Evolutionary conservation across 2,329 filamentous ascomycete species (phyloP), one percentile per base, ranked within the genome.

Genomic region (Intubia oerlemansii): DNA sequence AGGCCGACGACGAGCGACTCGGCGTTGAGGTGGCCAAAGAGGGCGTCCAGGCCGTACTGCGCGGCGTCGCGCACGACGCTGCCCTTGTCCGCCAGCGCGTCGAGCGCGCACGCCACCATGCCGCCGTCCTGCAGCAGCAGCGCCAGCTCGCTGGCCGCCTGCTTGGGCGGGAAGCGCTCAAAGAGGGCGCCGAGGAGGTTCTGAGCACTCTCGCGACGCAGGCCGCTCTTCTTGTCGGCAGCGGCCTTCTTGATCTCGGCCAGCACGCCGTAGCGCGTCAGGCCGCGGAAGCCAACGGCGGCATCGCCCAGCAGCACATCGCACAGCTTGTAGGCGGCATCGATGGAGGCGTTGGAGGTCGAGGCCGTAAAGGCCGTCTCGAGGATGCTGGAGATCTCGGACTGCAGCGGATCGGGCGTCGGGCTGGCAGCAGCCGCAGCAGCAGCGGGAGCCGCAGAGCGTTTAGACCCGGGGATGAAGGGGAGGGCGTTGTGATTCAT

Each of bases 101-200:
- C 88, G 34, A 95, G 64, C 15, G 77, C 80, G 36, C 71, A 58
- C 20, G 62, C 50, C 8, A 93, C 54, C 34, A 91, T 49, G 32
- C 68, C 72, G 31, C 73, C 71, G 48, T 91, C 76, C 45, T 88
- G 70, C n/a, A 84, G 50, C 12, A 93, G 55, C 39, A 98, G 74
- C 25, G 82, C 55, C 28, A 79, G 68, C 54, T 95, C 84, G 49
- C 70, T 79, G 38, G 81, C 53, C 30, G 69, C 74, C 46, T 88
- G 75, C 39, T 71, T 66, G 26, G 69, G 58, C 25, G 82, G 79
- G 45, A 95, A 77, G 23, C 77, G 72, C 59, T 98, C 88, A 43
- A 95, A 85, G 26, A 98, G 59, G 31, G 90, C 85, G 32, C 90
- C 88, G 15, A 95, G 64, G 24, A 91, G 74, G 50, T 93, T 90